These are phyloP conservation scores for Venturia oleaginea DNA, from an alignment of 2,329 filamentous ascomycete genomes.

Conservation along the genomic window DNA sequence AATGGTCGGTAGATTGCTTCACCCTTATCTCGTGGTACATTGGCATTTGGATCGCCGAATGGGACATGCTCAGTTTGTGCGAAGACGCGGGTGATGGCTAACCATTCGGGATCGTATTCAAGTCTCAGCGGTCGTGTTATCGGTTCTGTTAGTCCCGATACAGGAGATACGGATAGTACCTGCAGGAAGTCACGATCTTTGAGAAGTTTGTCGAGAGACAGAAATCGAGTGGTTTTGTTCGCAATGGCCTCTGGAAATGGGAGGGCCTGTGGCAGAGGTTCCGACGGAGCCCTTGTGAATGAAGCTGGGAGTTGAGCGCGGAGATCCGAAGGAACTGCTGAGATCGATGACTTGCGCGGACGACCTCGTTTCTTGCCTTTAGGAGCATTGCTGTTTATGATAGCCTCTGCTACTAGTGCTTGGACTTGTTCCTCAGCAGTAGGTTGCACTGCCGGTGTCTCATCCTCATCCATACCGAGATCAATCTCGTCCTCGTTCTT, in stretches of 20 bases:
- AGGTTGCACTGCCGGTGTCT: conserved; percentile 21
- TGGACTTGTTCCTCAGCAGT: conserved; percentile 32
- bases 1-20: conserved; percentile 58
- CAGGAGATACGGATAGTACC: conserved; percentile 53
- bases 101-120: conserved; percentile 87
- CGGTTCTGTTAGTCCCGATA: conserved; percentile 24
- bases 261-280: neutral
- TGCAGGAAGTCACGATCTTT: conserved; percentile 75
- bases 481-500: conserved; percentile 61
- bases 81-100: conserved; percentile 83
- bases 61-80: conserved; percentile 47
- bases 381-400: conserved; percentile 21
- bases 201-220: conserved; percentile 87
- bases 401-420: conserved; percentile 12
- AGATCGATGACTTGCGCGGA: conserved; percentile 20
- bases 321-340: conserved; percentile 11
- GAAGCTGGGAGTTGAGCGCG: conserved; percentile 15
- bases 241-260: conserved; percentile 62
- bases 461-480: conserved; percentile 49
- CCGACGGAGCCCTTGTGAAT: conserved; percentile 28
- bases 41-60: conserved; percentile 51
- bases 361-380: conserved; percentile 24
- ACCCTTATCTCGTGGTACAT: conserved; percentile 52
- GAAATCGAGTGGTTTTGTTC: conserved; percentile 73
- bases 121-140: conserved; percentile 48